Percentiles rank a stretch among this genome's conserved stretches.
Evolutionary conservation across 2,329 filamentous ascomycete species (phyloP).

Genomic region (Monilinia polystroma): DNA sequence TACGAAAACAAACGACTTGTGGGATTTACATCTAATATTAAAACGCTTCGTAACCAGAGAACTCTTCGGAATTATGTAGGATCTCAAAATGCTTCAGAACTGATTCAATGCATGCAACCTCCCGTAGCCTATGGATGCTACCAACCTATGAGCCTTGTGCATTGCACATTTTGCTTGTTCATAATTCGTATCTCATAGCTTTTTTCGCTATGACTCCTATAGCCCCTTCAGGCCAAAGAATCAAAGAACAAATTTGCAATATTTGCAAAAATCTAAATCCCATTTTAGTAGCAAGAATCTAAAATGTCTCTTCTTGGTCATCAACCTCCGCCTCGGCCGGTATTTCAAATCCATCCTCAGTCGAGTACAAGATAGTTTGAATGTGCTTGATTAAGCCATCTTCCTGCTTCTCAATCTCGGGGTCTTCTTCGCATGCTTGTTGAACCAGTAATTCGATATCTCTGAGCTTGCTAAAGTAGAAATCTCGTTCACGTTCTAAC

Average conservation of each 20-base stretch:
- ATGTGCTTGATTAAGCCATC: slow-evolving; percentile 92
- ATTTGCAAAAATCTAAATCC: slow-evolving; percentile 25
- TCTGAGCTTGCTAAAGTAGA: slow-evolving; percentile 97
- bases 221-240: slow-evolving; percentile 33
- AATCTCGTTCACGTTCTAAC: slow-evolving; percentile 93
- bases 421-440: slow-evolving; percentile 87
- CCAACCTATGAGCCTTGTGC: slow-evolving; percentile 23
- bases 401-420: slow-evolving; percentile 91
- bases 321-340: slow-evolving; percentile 67
- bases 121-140: slow-evolving; percentile 16
- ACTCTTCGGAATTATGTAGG: slow-evolving; percentile 19
- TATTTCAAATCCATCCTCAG: slow-evolving; percentile 90
- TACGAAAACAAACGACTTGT: slow-evolving; percentile 9
- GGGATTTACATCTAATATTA: slow-evolving; percentile 15
- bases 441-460: slow-evolving; percentile 96
- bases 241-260: slow-evolving; percentile 27
- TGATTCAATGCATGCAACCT: slow-evolving; percentile 14
- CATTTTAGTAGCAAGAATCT: slow-evolving; percentile 31
- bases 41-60: slow-evolving; percentile 19
- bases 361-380: slow-evolving; percentile 95
- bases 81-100: slow-evolving; percentile 21
- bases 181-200: slow-evolving; percentile 31
- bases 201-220: slow-evolving; percentile 27
- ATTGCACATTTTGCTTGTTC: slow-evolving; percentile 24
- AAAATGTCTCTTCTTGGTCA: slow-evolving; percentile 81